A percentile compares a stretch with the other conserved stretches of the same genome.
phyloP scores from a whole-genome alignment of 2,329 filamentous ascomycete genomes.

The Colletotrichum limetticola region DNA sequence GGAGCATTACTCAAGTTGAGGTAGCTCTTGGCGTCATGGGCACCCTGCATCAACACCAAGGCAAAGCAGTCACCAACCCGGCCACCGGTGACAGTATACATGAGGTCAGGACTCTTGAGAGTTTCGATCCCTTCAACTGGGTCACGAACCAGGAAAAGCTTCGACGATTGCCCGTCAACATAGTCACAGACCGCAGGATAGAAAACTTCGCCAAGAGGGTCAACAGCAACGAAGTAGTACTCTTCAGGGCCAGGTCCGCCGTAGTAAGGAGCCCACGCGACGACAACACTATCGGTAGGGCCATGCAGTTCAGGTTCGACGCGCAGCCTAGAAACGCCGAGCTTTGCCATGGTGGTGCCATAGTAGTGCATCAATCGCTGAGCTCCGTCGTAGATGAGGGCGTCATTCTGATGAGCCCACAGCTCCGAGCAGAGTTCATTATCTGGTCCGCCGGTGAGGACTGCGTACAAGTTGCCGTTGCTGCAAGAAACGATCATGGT shows the following conservation, averaged over 20 bases:
- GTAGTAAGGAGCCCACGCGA: constrained; percentile 36
- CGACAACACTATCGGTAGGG: constrained; percentile 35
- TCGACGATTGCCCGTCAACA: constrained; percentile 35
- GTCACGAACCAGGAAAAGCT: constrained; percentile 43
- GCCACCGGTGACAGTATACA: constrained; percentile 42
- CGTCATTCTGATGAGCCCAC: constrained; percentile 38
- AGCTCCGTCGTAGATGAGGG: constrained; percentile 39
- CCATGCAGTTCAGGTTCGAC: constrained; percentile 35
- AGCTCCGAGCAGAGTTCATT: constrained; percentile 38
- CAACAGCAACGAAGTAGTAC: constrained; percentile 37
- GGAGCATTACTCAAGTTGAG: no score
- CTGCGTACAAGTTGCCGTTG: constrained; percentile 48
- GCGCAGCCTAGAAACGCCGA: constrained; percentile 39
- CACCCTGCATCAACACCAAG: neutral
- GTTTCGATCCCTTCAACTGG: constrained; percentile 37
- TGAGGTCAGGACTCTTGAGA: constrained; percentile 38
- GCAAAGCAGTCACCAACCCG: constrained; percentile 31
- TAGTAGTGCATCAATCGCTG: constrained; percentile 47
- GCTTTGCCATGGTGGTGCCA: constrained; percentile 43
- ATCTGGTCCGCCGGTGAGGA: constrained; percentile 35
- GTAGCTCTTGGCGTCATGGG: no score
- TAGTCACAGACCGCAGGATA: constrained; percentile 45
- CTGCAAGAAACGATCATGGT: constrained; percentile 44
- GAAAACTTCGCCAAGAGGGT: constrained; percentile 38
- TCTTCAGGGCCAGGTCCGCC: constrained; percentile 11